These are phyloP conservation scores for Solanum hybrid DNA, from an alignment of 305 asterid species.

Conservation along the genomic window DNA sequence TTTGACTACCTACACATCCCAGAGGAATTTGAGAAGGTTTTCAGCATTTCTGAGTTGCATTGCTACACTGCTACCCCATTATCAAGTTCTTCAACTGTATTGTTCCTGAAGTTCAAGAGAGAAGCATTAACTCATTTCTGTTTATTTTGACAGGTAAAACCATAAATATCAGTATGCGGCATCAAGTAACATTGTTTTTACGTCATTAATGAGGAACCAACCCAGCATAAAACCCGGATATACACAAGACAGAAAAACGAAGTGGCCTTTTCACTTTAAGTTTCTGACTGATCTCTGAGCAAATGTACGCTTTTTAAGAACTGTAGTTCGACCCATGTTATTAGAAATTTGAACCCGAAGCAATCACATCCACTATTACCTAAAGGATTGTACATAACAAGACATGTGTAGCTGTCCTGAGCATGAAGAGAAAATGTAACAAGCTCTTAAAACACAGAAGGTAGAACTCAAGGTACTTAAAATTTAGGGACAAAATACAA, in stretches of 20 bases:
- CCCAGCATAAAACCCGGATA: not conserved
- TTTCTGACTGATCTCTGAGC: not conserved
- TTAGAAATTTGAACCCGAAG: not conserved
- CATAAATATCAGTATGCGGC: not conserved
- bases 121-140: not conserved
- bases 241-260: not conserved
- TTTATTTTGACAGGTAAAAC: not conserved
- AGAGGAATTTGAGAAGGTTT: not conserved
- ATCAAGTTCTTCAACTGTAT: not conserved
- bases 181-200: not conserved
- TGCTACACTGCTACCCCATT: not conserved
- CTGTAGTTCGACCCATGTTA: not conserved
- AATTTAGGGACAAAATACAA: not conserved
- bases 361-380: not conserved
- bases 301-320: not conserved
- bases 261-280: not conserved
- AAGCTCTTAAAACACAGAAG: not conserved
- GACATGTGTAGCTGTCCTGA: not conserved
- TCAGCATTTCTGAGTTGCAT: constrained; percentile 1
- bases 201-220: not conserved
- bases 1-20: not conserved
- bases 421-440: not conserved
- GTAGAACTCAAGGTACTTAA: not conserved
- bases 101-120: not conserved
- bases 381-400: not conserved